Base-by-base conservation (phyloP, 2,329 filamentous ascomycete species). In the Talaromyces albobiverticillius region DNA sequence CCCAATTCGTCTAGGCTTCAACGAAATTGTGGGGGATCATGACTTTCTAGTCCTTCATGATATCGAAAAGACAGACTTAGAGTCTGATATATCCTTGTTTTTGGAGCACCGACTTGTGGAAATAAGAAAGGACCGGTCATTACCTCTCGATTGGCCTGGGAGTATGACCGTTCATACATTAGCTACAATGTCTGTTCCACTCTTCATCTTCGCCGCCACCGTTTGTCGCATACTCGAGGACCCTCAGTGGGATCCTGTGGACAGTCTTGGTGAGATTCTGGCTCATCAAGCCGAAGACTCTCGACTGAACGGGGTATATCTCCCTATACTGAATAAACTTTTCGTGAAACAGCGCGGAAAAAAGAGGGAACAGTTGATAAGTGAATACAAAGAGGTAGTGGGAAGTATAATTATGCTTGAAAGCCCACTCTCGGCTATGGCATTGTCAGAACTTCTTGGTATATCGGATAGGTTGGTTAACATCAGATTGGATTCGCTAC, bases 21-120 rank as follows among this genome's bases (percentile, higher is more conserved):
- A 50, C 20, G 11, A 22, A 4, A 29, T 46, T 14, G 9, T 6
- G 6, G 54, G 16, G 4, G 25, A 58, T 26, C 26, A 57, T 56
- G 52, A 65, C 31, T 49, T 62, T 48, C 14, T 68, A 4, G 51
- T 59, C 31, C 60, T 68, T 18, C 59, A 62, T 51, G 47, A 56
- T 14, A 49, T 63, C 16, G 46, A 52, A 18, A 36, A 52, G 31
- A 18, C 60, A 6, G 51, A 60, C n/a, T 58, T 46, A 14, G 42
- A 46, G 20, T n/a, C 60, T n/a, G 65, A 68, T 29, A 64, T 68
- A 31, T 26, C 8, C 4, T 22, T 65, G 6, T 68, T 62, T 49
- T 46, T 68, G 0, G 18, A 59, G 3, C 2, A 63, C 25, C 46
- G 55, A 31, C 38, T 69, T 34, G n/a, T 52, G 4, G 29, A 38